phyloP scores from a whole-genome alignment of 2,329 filamentous ascomycete genomes.

The Microdochium bolleyi region DNA sequence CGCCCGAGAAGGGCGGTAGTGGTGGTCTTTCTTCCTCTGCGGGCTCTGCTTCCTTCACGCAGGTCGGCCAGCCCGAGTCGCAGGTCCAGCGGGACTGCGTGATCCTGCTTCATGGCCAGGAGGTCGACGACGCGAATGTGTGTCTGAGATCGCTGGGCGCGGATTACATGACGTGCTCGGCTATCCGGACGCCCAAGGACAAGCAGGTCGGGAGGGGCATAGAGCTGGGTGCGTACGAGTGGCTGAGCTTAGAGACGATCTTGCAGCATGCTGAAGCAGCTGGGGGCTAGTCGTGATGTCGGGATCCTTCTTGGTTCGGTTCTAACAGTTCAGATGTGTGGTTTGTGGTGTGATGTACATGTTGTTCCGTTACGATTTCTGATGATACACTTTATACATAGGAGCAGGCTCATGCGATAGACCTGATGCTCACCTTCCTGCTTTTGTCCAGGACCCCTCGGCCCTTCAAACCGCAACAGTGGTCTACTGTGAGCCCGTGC shows the following conservation, averaged over 20 bases:
- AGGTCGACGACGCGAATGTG: constrained; percentile 32
- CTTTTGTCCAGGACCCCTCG: background rate
- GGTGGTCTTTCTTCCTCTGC: background rate
- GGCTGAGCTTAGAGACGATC: constrained; percentile 35
- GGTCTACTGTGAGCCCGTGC: constrained; percentile 26
- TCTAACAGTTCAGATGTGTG: too few relatives aligned
- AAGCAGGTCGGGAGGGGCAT: constrained; percentile 29
- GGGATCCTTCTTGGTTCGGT: too few relatives aligned
- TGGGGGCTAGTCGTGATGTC: background rate
- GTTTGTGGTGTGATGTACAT: background rate
- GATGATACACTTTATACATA: background rate
- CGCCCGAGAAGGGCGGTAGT: constrained; percentile 31
- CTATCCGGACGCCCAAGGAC: constrained; percentile 30
- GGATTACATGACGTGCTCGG: constrained; percentile 48
- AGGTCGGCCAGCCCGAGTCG: constrained; percentile 23
- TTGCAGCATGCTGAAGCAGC: constrained; percentile 32
- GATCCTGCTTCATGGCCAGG: constrained; percentile 28
- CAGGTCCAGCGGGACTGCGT: constrained; percentile 25
- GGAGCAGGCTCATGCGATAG: background rate
- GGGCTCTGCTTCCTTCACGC: constrained; percentile 12
- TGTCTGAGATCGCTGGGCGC: constrained; percentile 33
- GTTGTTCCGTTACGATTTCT: background rate
- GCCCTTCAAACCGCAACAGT: background rate
- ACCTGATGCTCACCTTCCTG: background rate
- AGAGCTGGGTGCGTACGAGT: constrained; percentile 30